Percentiles rank a stretch among this genome's conserved stretches.
phyloP scores from a whole-genome alignment of 176 grass and related monocot genomes.

The Ensete ventricosum region DNA sequence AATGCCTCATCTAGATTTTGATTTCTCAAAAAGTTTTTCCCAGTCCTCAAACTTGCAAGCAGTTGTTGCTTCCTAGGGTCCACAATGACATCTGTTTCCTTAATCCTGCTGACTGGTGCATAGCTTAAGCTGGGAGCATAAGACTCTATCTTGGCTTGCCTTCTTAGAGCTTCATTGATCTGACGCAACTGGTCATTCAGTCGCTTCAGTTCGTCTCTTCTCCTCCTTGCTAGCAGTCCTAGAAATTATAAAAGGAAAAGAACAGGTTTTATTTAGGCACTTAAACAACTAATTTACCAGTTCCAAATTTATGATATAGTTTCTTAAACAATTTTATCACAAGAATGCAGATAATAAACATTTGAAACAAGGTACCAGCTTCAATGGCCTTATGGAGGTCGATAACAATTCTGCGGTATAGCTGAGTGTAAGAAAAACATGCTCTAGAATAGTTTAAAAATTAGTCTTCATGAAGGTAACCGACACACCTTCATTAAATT shows the following conservation, averaged over 20 bases:
- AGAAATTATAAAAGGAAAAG: neutral
- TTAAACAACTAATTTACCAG: neutral
- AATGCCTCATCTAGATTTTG: constrained; percentile 47
- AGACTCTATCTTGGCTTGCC: constrained; percentile 65
- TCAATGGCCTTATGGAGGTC: neutral
- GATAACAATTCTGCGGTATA: no score
- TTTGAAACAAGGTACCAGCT: neutral
- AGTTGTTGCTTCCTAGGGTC: constrained; percentile 62
- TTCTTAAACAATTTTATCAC: neutral
- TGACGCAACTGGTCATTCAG: constrained; percentile 59
- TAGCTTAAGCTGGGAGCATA: constrained; percentile 66
- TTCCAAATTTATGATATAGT: neutral
- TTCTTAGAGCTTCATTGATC: constrained; percentile 47
- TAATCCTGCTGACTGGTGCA: constrained; percentile 34
- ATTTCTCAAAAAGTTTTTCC: constrained; percentile 51
- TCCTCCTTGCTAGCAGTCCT: constrained; percentile 55
- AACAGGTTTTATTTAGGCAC: neutral
- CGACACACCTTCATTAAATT: neutral
- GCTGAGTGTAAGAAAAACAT: neutral
- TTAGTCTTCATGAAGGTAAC: neutral
- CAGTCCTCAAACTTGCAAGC: constrained; percentile 34
- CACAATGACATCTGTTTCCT: constrained; percentile 46
- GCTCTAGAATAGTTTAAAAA: neutral
- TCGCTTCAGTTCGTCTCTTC: constrained; percentile 47
- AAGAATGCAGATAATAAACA: neutral